Conservation (phyloP, 2,329 filamentous ascomycete species). For the Phialophora expanda region DNA sequence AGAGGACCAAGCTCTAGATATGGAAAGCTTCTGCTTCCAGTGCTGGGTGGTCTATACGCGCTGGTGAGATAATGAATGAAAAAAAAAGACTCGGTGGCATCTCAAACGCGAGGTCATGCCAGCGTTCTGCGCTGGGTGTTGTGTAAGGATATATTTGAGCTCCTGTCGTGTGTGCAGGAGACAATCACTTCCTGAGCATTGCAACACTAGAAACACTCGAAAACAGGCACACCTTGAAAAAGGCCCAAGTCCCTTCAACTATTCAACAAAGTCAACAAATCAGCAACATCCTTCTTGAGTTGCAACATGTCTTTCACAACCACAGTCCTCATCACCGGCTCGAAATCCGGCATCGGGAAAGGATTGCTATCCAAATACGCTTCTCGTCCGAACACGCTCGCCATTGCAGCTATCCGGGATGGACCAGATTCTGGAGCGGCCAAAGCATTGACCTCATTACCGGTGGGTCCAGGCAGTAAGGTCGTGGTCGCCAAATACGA, state of each 20-base stretch:
- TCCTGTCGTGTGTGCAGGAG: not conserved
- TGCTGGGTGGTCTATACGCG: not conserved
- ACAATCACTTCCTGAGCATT: slow-evolving; percentile 5
- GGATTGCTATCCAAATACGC: slow-evolving; percentile 31
- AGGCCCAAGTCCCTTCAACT: not conserved
- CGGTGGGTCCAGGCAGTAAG: slow-evolving; percentile 43
- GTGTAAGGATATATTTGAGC: slow-evolving; percentile 4
- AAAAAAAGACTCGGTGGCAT: not conserved
- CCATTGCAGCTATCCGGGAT: slow-evolving; percentile 36
- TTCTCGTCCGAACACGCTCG: slow-evolving; percentile 26
- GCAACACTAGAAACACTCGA: not conserved
- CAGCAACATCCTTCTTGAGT: not conserved
- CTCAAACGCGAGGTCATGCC: not conserved
- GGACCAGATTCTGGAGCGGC: slow-evolving; percentile 24
- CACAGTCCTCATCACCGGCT: slow-evolving; percentile 29
- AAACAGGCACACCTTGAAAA: not conserved
- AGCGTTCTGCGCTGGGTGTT: not conserved
- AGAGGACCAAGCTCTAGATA: slow-evolving; percentile 13
- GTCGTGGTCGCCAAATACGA: slow-evolving; percentile 53
- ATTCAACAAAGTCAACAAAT: not conserved
- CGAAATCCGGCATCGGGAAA: slow-evolving; percentile 33
- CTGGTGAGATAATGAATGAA: slow-evolving; percentile 5
- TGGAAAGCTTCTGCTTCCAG: slow-evolving; percentile 4
- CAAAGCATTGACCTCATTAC: slow-evolving; percentile 44
- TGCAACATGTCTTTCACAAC: slow-evolving; percentile 25